These are phyloP conservation scores for Filobasidium floriforme DNA, from an alignment of 768 basidiomycete species.

Conservation along the genomic window DNA sequence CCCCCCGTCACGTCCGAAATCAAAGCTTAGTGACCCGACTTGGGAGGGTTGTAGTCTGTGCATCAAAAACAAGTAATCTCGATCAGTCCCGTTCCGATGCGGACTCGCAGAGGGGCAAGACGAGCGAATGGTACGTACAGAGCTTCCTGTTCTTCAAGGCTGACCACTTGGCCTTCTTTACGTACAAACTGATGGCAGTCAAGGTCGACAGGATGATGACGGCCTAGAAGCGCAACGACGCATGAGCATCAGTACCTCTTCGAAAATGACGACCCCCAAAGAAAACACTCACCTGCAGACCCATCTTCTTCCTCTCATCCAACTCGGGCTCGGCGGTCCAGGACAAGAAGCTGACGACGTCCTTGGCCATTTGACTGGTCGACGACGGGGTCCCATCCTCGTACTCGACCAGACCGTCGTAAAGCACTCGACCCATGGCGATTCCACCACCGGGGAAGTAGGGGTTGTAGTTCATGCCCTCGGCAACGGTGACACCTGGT, in stretches of 20 bases:
- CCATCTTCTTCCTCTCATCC: slow-evolving; percentile 94
- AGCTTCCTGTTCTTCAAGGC: slow-evolving; percentile 90
- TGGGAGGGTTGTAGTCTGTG: slow-evolving; percentile 9
- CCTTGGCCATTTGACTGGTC: slow-evolving; percentile 99
- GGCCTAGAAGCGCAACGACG: slow-evolving; percentile 47
- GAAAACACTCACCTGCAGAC: slow-evolving; percentile 66
- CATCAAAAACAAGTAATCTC: not conserved
- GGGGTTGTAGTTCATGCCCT: slow-evolving; percentile 86
- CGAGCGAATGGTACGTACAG: slow-evolving; percentile 5
- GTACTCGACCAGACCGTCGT: slow-evolving; percentile 93
- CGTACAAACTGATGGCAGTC: slow-evolving; percentile 69
- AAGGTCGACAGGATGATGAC: slow-evolving; percentile 84
- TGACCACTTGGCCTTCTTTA: slow-evolving; percentile 94
- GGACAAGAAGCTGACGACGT: slow-evolving; percentile 86
- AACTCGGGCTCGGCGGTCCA: slow-evolving; percentile 99
- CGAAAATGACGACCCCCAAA: too few species aligned
- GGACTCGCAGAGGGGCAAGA: not conserved
- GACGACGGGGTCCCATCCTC: slow-evolving; percentile 95
- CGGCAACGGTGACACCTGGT: slow-evolving; percentile 53
- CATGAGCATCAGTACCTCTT: not conserved
- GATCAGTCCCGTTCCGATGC: not conserved
- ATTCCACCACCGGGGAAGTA: slow-evolving; percentile 99
- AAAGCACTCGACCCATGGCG: slow-evolving; percentile 93
- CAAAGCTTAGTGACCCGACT: slow-evolving; percentile 4
- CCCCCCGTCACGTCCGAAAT: not conserved